phyloP scores from a whole-genome alignment of 345 rosid species.

The Pugionium dolabratum region DNA sequence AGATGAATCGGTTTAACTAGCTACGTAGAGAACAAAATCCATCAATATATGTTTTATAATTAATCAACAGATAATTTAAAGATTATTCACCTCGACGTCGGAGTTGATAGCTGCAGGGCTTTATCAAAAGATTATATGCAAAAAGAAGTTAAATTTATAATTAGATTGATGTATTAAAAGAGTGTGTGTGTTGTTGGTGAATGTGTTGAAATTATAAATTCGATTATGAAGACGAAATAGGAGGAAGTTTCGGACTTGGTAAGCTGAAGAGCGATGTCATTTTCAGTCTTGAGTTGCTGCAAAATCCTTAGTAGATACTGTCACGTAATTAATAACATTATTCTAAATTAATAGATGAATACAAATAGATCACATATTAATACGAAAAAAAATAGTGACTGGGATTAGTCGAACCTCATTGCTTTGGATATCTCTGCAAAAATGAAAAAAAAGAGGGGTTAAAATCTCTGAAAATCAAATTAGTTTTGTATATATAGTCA shows the following conservation, averaged over 20 bases:
- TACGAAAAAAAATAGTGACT: background rate
- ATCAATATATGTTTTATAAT: background rate
- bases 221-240: background rate
- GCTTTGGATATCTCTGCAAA: slow-evolving; percentile 51
- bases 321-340: slow-evolving; percentile 10
- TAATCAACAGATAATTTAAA: background rate
- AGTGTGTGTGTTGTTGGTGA: background rate
- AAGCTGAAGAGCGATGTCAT: slow-evolving; percentile 58
- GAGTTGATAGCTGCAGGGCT: slow-evolving; percentile 63
- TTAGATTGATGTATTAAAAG: background rate
- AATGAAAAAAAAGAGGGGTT: background rate
- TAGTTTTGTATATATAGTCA: background rate
- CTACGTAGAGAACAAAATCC: background rate
- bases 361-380: background rate
- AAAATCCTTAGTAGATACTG: slow-evolving; percentile 61
- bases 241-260: slow-evolving; percentile 49
- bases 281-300: slow-evolving; percentile 60
- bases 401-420: slow-evolving; percentile 50
- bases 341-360: background rate
- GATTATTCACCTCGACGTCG: slow-evolving; percentile 54
- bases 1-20: background rate
- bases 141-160: background rate
- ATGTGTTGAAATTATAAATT: background rate
- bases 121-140: background rate
- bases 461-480: no score